These are phyloP conservation scores for Fistulinella cinereoalba DNA, from an alignment of 1,284 basidiomycete genomes.

Conservation along the genomic window DNA sequence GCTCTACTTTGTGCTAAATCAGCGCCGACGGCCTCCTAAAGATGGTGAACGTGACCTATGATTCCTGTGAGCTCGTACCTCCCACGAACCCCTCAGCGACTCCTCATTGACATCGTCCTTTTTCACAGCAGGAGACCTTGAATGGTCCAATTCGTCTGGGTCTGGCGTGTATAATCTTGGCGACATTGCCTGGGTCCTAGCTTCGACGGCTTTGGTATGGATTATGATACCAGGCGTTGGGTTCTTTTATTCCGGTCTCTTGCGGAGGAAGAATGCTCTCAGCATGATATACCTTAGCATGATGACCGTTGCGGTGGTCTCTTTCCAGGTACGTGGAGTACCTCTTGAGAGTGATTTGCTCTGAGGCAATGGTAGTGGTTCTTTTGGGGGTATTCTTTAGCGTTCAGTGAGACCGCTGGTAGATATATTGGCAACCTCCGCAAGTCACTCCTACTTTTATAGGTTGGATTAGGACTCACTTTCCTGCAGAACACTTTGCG, in stretches of 20 bases:
- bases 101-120: neutral
- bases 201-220: constrained; percentile 76
- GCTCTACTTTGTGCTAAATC: neutral
- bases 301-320: constrained; percentile 71
- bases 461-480: constrained; percentile 7
- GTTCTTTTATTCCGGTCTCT: constrained; percentile 86
- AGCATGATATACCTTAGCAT: constrained; percentile 89
- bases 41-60: constrained; percentile 41
- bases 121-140: constrained; percentile 40
- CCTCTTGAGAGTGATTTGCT: neutral
- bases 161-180: constrained; percentile 65
- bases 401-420: constrained; percentile 63
- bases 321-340: constrained; percentile 58
- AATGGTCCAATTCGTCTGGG: constrained; percentile 38
- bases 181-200: constrained; percentile 78
- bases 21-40: constrained; percentile 4
- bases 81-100: too few species aligned
- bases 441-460: constrained; percentile 23
- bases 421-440: constrained; percentile 63
- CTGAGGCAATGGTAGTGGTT: constrained; percentile 49
- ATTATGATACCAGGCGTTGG: constrained; percentile 92
- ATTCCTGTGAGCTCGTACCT: constrained; percentile 29
- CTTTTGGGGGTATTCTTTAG: constrained; percentile 72
- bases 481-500: constrained; percentile 68
- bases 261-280: constrained; percentile 86